Evolutionary conservation across 768 basidiomycete species (phyloP).

Genomic region (Phlebiopsis flavidoalba): DNA sequence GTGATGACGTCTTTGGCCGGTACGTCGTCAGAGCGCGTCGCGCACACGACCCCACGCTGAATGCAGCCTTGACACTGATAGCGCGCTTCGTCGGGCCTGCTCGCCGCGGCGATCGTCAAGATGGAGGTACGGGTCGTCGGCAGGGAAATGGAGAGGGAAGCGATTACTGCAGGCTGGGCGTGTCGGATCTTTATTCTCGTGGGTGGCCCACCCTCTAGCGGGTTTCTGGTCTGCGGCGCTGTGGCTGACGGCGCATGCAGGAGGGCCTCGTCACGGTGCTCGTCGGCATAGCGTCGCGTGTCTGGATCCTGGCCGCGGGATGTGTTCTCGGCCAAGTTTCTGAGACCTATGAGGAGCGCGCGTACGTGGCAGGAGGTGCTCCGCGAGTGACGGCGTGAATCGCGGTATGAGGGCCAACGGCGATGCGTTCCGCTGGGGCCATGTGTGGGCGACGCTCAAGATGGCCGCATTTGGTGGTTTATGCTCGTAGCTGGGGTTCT

Average conservation of each 20-base stretch:
- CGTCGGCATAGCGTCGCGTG: slow-evolving; percentile 5
- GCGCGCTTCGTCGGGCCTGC: slow-evolving; percentile 46
- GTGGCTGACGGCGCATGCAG: background rate
- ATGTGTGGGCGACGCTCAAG: slow-evolving; percentile 9
- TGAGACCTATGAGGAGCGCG: slow-evolving; percentile 13
- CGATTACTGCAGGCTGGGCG: slow-evolving; percentile 58
- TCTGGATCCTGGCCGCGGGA: slow-evolving; percentile 8
- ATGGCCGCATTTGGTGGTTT: slow-evolving; percentile 11
- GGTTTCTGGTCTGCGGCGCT: no score
- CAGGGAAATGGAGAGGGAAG: no score
- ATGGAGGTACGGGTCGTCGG: slow-evolving; percentile 52
- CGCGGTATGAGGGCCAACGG: background rate
- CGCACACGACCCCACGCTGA: background rate
- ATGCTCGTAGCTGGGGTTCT: slow-evolving; percentile 10
- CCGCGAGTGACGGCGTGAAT: slow-evolving; percentile 11
- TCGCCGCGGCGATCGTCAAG: slow-evolving; percentile 54
- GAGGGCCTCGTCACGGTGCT: slow-evolving; percentile 10
- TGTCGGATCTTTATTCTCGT: slow-evolving; percentile 68
- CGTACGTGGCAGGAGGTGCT: slow-evolving; percentile 7
- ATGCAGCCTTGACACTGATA: slow-evolving; percentile 18
- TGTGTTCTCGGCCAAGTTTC: slow-evolving; percentile 1
- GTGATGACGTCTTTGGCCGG: slow-evolving; percentile 44
- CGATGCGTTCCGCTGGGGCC: slow-evolving; percentile 6
- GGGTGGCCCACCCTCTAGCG: slow-evolving; percentile 5
- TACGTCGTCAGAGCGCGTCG: background rate